Conservation (phyloP, 2,329 filamentous ascomycete genomes). For the Hypoxylon sp. region DNA sequence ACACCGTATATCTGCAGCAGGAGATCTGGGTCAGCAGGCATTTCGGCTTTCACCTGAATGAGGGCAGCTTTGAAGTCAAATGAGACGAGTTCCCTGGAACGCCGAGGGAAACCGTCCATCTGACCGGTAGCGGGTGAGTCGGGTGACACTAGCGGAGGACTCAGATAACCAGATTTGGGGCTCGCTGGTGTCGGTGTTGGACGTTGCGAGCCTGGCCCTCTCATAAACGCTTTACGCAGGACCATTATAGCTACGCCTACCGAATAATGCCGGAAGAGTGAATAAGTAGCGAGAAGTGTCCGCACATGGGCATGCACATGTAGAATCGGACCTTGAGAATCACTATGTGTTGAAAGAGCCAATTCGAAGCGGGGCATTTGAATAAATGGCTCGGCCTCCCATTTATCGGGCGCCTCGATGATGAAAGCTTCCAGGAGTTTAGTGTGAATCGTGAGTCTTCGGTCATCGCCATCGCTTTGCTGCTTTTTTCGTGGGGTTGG, state of each 20-base stretch:
- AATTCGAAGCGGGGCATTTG: slow-evolving; percentile 88
- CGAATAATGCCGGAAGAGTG: slow-evolving; percentile 91
- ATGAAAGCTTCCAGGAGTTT: slow-evolving; percentile 89
- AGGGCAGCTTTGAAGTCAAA: slow-evolving; percentile 84
- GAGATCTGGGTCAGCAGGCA: slow-evolving; percentile 88
- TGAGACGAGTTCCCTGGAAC: slow-evolving; percentile 72
- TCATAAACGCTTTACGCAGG: slow-evolving; percentile 73
- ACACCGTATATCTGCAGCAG: slow-evolving; percentile 89
- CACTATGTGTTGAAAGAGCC: slow-evolving; percentile 83
- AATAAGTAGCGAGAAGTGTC: slow-evolving; percentile 85
- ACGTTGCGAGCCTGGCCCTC: slow-evolving; percentile 51
- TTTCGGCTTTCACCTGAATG: slow-evolving; percentile 85
- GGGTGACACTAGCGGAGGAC: slow-evolving; percentile 50
- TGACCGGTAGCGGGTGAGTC: slow-evolving; percentile 44
- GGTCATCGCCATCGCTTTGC: slow-evolving; percentile 73
- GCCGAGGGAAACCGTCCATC: slow-evolving; percentile 47
- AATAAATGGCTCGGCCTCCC: slow-evolving; percentile 86
- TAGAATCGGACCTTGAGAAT: slow-evolving; percentile 86
- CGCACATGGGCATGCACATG: slow-evolving; percentile 85
- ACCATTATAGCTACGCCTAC: slow-evolving; percentile 83
- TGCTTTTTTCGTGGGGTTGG: slow-evolving; percentile 62
- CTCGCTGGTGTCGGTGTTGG: slow-evolving; percentile 39
- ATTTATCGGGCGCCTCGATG: slow-evolving; percentile 84
- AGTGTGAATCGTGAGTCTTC: slow-evolving; percentile 81
- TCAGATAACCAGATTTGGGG: slow-evolving; percentile 46